A percentile compares a stretch with the other conserved stretches of the same genome.
These are phyloP conservation scores for Metschnikowia vanudenii DNA, from an alignment of 805 yeast species.

Conservation along the genomic window DNA sequence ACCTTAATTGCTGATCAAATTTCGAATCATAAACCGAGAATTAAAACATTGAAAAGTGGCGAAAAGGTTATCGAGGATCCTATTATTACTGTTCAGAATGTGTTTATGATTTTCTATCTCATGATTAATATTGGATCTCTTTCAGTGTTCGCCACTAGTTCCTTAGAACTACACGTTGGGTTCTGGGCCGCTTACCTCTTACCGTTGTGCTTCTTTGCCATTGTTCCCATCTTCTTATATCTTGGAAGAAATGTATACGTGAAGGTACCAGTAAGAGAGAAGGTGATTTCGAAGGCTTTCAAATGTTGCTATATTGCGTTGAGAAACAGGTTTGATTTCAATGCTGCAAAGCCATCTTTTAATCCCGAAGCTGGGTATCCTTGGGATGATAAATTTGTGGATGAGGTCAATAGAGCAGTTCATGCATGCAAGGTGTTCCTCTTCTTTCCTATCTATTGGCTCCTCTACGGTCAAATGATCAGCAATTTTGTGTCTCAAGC, in stretches of 20 bases:
- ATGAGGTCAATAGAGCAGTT: conserved; percentile 15
- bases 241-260: conserved; percentile 13
- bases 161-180: conserved; percentile 13
- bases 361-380: conserved; percentile 14
- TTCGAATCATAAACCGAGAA: conserved; percentile 37
- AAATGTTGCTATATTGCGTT: conserved; percentile 9
- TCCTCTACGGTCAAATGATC: conserved; percentile 19
- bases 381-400: conserved; percentile 17
- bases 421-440: conserved; percentile 18
- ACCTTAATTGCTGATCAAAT: conserved; percentile 62
- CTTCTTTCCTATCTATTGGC: conserved; percentile 18
- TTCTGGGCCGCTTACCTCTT: conserved; percentile 19
- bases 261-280: conserved; percentile 14
- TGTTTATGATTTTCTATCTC: conserved; percentile 17
- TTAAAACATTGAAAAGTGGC: conserved; percentile 32
- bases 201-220: conserved; percentile 14
- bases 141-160: conserved; percentile 15
- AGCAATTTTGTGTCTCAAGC: conserved; percentile 18
- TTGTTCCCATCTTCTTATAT: conserved; percentile 12
- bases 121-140: conserved; percentile 19
- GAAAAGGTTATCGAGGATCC: conserved; percentile 17
- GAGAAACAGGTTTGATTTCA: conserved; percentile 12
- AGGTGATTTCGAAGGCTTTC: conserved; percentile 14
- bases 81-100: conserved; percentile 16
- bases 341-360: conserved; percentile 16